phyloP scores from a whole-genome alignment of 2,329 filamentous ascomycete species.

The Penicillium sp. region DNA sequence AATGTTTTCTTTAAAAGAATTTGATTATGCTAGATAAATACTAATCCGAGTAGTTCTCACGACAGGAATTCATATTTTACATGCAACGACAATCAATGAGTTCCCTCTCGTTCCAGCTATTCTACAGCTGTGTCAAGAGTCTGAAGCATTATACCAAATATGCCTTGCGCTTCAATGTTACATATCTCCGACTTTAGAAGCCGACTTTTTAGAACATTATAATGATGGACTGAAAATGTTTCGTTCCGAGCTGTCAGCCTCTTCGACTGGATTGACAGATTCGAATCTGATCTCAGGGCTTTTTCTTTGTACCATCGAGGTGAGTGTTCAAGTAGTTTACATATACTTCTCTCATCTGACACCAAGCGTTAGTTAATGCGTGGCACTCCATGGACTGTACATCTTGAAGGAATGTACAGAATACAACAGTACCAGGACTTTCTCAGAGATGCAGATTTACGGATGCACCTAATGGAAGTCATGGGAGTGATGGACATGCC shows the following conservation, averaged over 20 bases:
- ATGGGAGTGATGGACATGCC: conserved; percentile 31
- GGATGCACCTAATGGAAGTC: conserved; percentile 25
- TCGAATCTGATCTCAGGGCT: conserved; percentile 27
- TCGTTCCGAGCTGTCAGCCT: conserved; percentile 23
- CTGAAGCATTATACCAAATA: conserved; percentile 25
- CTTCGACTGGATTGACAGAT: conserved; percentile 20
- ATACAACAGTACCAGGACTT: conserved; percentile 22
- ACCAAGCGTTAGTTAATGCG: conserved; percentile 26
- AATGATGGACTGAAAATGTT: conserved; percentile 25
- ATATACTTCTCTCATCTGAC: background rate
- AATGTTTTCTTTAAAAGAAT: no score
- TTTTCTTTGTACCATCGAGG: conserved; percentile 29
- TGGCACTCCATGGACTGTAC: conserved; percentile 28
- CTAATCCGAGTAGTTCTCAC: conserved; percentile 19
- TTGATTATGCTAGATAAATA: no score
- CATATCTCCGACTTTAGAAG: conserved; percentile 14
- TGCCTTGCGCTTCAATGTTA: conserved; percentile 28
- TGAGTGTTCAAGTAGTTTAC: conserved; percentile 14
- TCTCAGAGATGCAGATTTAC: conserved; percentile 12
- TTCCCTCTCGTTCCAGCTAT: conserved; percentile 20
- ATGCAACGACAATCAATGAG: conserved; percentile 23
- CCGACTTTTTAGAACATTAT: conserved; percentile 27
- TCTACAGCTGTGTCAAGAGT: conserved; percentile 22
- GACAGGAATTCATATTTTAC: conserved; percentile 24
- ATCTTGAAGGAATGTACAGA: conserved; percentile 30